phyloP scores from a whole-genome alignment of 2,329 filamentous ascomycete genomes.

The Arthrocladium fulminans region DNA sequence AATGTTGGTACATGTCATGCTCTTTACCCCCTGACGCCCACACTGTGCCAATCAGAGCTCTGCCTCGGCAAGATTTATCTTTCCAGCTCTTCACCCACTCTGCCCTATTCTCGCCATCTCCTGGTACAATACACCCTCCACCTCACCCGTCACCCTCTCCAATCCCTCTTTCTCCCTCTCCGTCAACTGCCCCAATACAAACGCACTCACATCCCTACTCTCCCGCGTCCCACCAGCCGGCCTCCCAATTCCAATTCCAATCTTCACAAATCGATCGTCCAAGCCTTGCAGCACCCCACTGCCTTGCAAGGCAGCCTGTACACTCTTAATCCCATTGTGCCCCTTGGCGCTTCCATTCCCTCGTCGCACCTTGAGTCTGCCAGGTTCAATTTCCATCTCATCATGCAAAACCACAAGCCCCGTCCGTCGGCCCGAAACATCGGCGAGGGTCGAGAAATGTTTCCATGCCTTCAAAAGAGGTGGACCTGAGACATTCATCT shows the following conservation, averaged over 20 bases:
- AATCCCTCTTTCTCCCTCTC: slow-evolving; percentile 43
- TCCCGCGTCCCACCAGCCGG: slow-evolving; percentile 55
- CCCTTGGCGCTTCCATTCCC: slow-evolving; percentile 56
- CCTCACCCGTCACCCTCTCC: slow-evolving; percentile 39
- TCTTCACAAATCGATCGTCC: slow-evolving; percentile 45
- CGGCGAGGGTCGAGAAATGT: slow-evolving; percentile 33
- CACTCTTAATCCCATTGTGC: slow-evolving; percentile 67
- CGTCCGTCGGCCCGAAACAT: slow-evolving; percentile 28
- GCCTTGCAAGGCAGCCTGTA: slow-evolving; percentile 26
- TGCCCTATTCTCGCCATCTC: slow-evolving; percentile 27
- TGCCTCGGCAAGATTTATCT: no score
- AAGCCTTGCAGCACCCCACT: slow-evolving; percentile 38
- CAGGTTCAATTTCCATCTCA: slow-evolving; percentile 67
- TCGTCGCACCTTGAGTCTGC: slow-evolving; percentile 55
- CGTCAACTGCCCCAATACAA: slow-evolving; percentile 65
- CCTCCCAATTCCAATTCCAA: slow-evolving; percentile 82
- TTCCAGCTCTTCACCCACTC: background rate
- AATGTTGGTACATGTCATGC: no score
- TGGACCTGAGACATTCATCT: slow-evolving; percentile 79
- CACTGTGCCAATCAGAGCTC: no score
- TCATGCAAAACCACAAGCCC: slow-evolving; percentile 75
- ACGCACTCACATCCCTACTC: slow-evolving; percentile 57
- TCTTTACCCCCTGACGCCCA: no score
- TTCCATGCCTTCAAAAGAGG: slow-evolving; percentile 60
- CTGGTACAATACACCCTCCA: slow-evolving; percentile 46